Conservation (phyloP, 2,329 filamentous ascomycete species). For the Xylariales sp. region DNA sequence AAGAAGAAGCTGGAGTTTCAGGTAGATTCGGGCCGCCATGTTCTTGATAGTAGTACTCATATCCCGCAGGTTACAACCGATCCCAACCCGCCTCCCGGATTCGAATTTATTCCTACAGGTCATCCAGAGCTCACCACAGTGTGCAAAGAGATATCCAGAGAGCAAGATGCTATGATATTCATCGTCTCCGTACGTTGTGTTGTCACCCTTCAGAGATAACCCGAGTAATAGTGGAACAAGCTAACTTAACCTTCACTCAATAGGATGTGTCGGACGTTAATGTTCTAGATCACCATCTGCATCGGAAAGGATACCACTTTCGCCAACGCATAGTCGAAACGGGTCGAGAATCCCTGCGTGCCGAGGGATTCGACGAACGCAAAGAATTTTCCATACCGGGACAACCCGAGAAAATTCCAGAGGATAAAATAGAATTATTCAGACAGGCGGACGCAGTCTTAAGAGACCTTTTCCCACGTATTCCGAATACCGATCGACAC, state of each 20-base stretch:
- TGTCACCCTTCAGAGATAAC: too few relatives aligned
- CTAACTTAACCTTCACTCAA: too few relatives aligned
- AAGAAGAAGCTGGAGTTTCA: constrained; percentile 59
- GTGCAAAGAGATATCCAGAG: constrained; percentile 63
- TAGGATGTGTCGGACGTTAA: too few relatives aligned
- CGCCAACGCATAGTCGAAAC: constrained; percentile 55
- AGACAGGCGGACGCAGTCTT: constrained; percentile 58
- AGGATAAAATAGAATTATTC: constrained; percentile 56
- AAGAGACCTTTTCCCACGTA: constrained; percentile 60
- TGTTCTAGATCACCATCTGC: constrained; percentile 48
- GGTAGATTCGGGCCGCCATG: constrained; percentile 34
- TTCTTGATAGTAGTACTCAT: constrained; percentile 14
- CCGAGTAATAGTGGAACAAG: too few relatives aligned
- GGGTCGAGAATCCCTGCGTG: constrained; percentile 29
- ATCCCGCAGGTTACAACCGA: constrained; percentile 45
- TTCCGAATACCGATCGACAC: constrained; percentile 60
- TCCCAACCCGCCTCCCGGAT: constrained; percentile 52
- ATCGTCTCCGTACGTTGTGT: constrained; percentile 55
- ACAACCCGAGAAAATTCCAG: constrained; percentile 54
- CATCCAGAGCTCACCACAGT: constrained; percentile 55
- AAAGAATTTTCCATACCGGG: constrained; percentile 19
- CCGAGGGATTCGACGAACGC: constrained; percentile 20
- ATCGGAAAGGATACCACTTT: constrained; percentile 58
- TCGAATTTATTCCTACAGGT: constrained; percentile 58
- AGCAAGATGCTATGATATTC: constrained; percentile 59